These are phyloP conservation scores for Chlorella vulgaris DNA, from an alignment of 139 green algal genomes.

Conservation along the genomic window DNA sequence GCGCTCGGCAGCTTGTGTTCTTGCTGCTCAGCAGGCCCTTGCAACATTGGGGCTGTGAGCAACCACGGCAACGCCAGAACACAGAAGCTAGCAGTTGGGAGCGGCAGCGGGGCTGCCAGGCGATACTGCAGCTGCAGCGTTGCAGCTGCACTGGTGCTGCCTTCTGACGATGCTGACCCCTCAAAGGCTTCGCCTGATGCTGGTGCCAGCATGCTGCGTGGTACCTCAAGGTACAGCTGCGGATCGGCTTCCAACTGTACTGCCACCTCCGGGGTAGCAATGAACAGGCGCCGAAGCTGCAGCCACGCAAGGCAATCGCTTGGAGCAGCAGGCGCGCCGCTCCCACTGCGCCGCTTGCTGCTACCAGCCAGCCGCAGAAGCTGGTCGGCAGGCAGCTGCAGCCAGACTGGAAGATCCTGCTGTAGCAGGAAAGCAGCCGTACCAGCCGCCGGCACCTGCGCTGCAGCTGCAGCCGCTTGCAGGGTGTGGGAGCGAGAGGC, in stretches of 20 bases:
- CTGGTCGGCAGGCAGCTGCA: slow-evolving; percentile 24
- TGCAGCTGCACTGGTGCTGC: background rate
- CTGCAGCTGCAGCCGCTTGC: background rate
- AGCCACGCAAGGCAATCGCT: too few relatives aligned
- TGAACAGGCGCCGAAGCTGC: background rate
- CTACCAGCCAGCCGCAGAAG: background rate
- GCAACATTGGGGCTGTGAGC: slow-evolving; percentile 9
- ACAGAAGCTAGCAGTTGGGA: slow-evolving; percentile 9
- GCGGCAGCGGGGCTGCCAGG: background rate
- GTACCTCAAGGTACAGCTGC: slow-evolving; percentile 5
- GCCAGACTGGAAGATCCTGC: slow-evolving; percentile 9
- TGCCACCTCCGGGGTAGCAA: background rate
- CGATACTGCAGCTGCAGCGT: background rate
- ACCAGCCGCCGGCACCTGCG: background rate
- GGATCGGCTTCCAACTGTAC: background rate
- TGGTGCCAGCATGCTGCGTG: slow-evolving; percentile 6
- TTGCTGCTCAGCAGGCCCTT: background rate
- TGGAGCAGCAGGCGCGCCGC: too few relatives aligned
- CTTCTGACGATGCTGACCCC: background rate
- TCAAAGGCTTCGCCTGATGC: background rate
- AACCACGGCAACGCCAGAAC: slow-evolving; percentile 30
- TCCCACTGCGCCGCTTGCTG: slow-evolving; percentile 12
- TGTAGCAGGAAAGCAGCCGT: slow-evolving; percentile 8
- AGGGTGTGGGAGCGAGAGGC: background rate
- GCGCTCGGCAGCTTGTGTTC: too few relatives aligned